These are phyloP conservation scores for Jatropha curcas DNA, from an alignment of 345 rosid genomes.

Conservation along the genomic window DNA sequence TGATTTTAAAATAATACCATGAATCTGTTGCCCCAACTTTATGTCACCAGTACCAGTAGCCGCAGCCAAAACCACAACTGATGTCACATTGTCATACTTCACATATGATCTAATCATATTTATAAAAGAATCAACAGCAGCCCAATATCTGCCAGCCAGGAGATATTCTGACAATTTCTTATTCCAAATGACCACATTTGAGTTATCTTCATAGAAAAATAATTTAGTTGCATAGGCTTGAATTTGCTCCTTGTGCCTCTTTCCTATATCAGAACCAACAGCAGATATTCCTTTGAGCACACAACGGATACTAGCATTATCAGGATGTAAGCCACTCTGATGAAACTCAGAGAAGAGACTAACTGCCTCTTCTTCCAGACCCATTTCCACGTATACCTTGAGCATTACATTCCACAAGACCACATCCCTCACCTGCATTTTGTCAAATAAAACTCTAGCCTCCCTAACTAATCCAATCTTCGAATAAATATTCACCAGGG, in stretches of 20 bases:
- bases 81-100: conserved; percentile 48
- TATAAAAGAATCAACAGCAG: conserved; percentile 42
- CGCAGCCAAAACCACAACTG: conserved; percentile 47
- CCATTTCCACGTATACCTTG: conserved; percentile 43
- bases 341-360: conserved; percentile 36
- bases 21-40: conserved; percentile 44
- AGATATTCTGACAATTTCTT: conserved; percentile 39
- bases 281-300: conserved; percentile 33
- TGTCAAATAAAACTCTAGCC: conserved; percentile 48
- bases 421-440: conserved; percentile 44
- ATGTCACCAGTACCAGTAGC: conserved; percentile 35
- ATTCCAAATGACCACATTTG: conserved; percentile 39
- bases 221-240: conserved; percentile 35
- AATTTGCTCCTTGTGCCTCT: conserved; percentile 32
- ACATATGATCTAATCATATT: conserved; percentile 45
- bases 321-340: conserved; percentile 43
- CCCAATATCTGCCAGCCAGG: conserved; percentile 30
- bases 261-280: conserved; percentile 24
- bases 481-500: conserved; percentile 52
- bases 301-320: conserved; percentile 35
- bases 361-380: conserved; percentile 38
- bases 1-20: conserved; percentile 47
- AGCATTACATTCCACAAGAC: conserved; percentile 68
- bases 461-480: conserved; percentile 49
- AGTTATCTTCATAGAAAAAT: conserved; percentile 19